phyloP scores from a whole-genome alignment of 805 yeast genomes.

The Teunomyces gatunensis region DNA sequence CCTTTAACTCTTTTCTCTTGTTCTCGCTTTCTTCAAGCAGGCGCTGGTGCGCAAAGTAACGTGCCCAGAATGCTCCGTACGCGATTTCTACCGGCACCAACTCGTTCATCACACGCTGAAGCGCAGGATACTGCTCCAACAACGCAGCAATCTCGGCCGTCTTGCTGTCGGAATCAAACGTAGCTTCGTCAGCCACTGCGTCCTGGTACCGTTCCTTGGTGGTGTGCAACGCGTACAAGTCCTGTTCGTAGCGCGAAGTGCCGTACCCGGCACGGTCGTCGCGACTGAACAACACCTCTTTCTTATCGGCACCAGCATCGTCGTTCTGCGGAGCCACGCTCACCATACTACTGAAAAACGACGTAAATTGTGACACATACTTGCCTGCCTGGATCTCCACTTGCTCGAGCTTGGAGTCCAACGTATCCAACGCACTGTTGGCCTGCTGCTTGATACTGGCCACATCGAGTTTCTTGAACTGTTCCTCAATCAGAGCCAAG shows the following conservation, averaged over 20 bases:
- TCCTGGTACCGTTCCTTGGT: conserved; percentile 21
- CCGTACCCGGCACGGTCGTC: conserved; percentile 28
- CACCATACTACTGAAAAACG: conserved; percentile 46
- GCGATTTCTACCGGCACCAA: conserved; percentile 65
- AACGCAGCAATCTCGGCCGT: conserved; percentile 51
- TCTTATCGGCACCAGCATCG: conserved; percentile 8
- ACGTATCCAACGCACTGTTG: conserved; percentile 57
- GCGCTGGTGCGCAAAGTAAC: conserved; percentile 56
- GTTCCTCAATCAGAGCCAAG: conserved; percentile 25
- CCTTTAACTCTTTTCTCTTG: conserved; percentile 56
- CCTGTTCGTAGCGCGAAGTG: conserved; percentile 37
- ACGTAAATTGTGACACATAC: conserved; percentile 58
- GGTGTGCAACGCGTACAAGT: conserved; percentile 40
- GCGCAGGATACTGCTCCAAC: conserved; percentile 47
- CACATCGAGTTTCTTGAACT: conserved; percentile 26
- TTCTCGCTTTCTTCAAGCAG: conserved; percentile 60
- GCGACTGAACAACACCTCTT: conserved; percentile 19
- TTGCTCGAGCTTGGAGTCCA: conserved; percentile 68
- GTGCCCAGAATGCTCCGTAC: conserved; percentile 70
- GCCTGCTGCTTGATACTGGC: conserved; percentile 37
- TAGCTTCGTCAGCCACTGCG: conserved; percentile 10
- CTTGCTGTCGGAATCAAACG: conserved; percentile 45
- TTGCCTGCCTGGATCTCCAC: conserved; percentile 69
- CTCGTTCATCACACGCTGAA: conserved; percentile 53
- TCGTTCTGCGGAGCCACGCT: conserved; percentile 16